Conservation (phyloP, 768 basidiomycete species). For the Gloeopeniophorella convolvens region DNA sequence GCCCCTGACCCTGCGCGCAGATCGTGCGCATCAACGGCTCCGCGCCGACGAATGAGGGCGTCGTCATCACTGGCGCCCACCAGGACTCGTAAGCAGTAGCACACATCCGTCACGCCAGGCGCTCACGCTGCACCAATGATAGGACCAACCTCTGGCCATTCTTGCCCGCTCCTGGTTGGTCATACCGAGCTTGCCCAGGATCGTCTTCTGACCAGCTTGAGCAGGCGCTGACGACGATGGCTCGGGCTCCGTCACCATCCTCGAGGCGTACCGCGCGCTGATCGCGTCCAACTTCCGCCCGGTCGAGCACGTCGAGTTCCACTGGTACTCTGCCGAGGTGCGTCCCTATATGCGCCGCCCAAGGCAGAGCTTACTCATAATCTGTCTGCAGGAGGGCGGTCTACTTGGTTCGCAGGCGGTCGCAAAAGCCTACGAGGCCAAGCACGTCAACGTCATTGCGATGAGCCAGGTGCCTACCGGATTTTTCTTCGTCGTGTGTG, state of each 20-base stretch:
- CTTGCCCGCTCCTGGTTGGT: slow-evolving; percentile 62
- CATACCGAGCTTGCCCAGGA: slow-evolving; percentile 4
- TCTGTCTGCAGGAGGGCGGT: slow-evolving; percentile 57
- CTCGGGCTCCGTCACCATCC: slow-evolving; percentile 68
- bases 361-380: neutral
- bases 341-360: slow-evolving; percentile 10
- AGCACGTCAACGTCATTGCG: slow-evolving; percentile 60
- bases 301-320: slow-evolving; percentile 63
- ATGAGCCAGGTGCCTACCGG: slow-evolving; percentile 72
- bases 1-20: slow-evolving; percentile 31
- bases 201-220: slow-evolving; percentile 7
- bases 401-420: slow-evolving; percentile 88
- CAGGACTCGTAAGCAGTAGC: slow-evolving; percentile 58
- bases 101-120: slow-evolving; percentile 1
- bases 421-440: slow-evolving; percentile 63
- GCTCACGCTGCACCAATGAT: slow-evolving; percentile 11
- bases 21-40: slow-evolving; percentile 74
- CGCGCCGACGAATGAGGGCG: slow-evolving; percentile 49
- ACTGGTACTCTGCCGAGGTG: slow-evolving; percentile 82
- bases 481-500: neutral
- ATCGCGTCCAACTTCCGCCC: slow-evolving; percentile 65
- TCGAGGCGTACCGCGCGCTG: slow-evolving; percentile 70
- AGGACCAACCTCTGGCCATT: slow-evolving; percentile 79
- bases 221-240: slow-evolving; percentile 62
- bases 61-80: slow-evolving; percentile 72